A percentile compares a stretch with the other conserved stretches of the same genome.
These are phyloP conservation scores for Cenchrus fungigraminus DNA, from an alignment of 176 grass and related monocot genomes.

Conservation along the genomic window DNA sequence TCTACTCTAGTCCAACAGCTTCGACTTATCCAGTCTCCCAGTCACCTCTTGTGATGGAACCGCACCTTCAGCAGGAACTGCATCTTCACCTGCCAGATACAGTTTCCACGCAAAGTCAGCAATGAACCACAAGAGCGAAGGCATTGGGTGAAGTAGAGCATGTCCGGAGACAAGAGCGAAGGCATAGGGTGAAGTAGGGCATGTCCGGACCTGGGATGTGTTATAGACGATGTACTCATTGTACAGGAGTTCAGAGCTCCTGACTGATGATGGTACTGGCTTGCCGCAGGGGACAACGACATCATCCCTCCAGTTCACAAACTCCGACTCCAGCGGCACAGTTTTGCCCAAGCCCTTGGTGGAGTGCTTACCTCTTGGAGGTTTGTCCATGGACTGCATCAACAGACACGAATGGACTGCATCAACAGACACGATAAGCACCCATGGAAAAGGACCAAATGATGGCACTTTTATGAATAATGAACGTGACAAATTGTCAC, in stretches of 20 bases:
- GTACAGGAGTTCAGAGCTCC: conserved; percentile 82
- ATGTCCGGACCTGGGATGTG: conserved; percentile 61
- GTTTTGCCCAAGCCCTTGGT: conserved; percentile 96
- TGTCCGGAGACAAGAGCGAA: neutral
- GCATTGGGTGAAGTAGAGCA: conserved; percentile 7
- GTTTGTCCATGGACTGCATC: conserved; percentile 79
- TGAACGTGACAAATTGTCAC: neutral
- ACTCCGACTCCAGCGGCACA: conserved; percentile 73
- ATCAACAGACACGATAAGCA: conserved; percentile 21
- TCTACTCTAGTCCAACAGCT: neutral
- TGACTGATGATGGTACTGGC: conserved; percentile 67
- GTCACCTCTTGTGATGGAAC: conserved; percentile 93
- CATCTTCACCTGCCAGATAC: conserved; percentile 86
- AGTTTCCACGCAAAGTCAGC: conserved; percentile 18
- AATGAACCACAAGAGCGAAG: neutral
- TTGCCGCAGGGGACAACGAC: conserved; percentile 86
- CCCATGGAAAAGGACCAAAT: conserved; percentile 12
- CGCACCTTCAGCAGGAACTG: conserved; percentile 92
- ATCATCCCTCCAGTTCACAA: conserved; percentile 85
- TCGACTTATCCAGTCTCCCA: neutral
- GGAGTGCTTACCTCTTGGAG: conserved; percentile 89
- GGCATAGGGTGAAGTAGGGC: conserved; percentile 8
- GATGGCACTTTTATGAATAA: neutral
- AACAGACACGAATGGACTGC: conserved; percentile 53
- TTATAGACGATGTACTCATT: conserved; percentile 96